Evolutionary conservation across 2,329 filamentous ascomycete species (phyloP).

Genomic region (Dendrostoma leiphaemia): DNA sequence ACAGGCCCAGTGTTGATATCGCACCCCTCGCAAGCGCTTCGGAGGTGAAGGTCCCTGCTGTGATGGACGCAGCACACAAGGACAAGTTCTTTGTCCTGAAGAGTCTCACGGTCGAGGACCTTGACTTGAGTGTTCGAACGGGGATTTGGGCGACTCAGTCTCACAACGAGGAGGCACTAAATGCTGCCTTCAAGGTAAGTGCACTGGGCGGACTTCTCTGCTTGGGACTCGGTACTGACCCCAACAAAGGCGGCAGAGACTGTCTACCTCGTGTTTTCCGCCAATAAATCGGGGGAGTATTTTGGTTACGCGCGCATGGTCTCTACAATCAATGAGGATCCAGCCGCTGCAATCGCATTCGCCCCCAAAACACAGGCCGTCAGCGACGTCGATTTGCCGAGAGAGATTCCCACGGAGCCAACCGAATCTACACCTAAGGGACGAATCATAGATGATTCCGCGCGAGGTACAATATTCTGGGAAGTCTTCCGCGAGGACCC

Average conservation of each 20-base stretch:
- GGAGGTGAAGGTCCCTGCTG: constrained; percentile 2
- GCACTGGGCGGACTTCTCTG: neutral
- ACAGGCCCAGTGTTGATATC: constrained; percentile 1
- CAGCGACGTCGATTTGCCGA: constrained; percentile 65
- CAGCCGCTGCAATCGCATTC: constrained; percentile 66
- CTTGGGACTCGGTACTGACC: neutral
- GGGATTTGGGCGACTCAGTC: constrained; percentile 92
- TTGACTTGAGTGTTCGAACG: constrained; percentile 83
- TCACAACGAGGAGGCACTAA: constrained; percentile 84
- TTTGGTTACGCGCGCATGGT: constrained; percentile 92
- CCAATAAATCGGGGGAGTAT: constrained; percentile 96
- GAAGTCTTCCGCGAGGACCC: constrained; percentile 63
- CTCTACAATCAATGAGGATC: constrained; percentile 78
- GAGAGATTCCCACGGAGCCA: constrained; percentile 75
- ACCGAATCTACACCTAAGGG: constrained; percentile 78
- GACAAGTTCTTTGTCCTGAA: constrained; percentile 92
- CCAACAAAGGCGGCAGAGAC: constrained; percentile 66
- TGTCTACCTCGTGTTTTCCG: constrained; percentile 91
- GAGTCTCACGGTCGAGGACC: constrained; percentile 84
- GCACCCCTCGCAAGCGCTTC: neutral
- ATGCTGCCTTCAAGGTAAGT: constrained; percentile 74
- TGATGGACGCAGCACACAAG: constrained; percentile 35
- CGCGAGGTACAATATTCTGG: constrained; percentile 96
- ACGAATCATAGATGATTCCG: constrained; percentile 87
- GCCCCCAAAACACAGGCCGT: constrained; percentile 61